Conservation (phyloP, 305 asterid genomes). For the Fraxinus latifolia region DNA sequence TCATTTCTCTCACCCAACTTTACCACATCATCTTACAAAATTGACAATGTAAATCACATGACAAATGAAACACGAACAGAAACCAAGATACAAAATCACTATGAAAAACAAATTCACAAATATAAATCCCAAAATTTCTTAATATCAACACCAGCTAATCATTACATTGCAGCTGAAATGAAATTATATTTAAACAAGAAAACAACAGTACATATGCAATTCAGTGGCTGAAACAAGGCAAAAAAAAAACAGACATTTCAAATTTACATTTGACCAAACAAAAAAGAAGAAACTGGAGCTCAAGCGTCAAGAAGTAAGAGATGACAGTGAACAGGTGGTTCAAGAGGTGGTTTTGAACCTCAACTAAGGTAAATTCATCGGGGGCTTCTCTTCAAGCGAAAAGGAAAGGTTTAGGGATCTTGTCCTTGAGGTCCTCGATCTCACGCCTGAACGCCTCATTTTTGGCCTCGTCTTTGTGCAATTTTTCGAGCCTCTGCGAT, state of each 20-base stretch:
- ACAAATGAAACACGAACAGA: not conserved
- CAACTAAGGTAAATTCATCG: too few relatives aligned
- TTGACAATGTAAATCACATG: not conserved
- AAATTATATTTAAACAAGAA: not conserved
- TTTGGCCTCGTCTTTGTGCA: slow-evolving; percentile 57
- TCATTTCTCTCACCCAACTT: not conserved
- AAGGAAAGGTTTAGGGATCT: slow-evolving; percentile 1
- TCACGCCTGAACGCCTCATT: slow-evolving; percentile 35
- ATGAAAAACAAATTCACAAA: not conserved
- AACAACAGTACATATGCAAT: not conserved
- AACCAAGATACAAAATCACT: not conserved
- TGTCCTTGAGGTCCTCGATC: too few relatives aligned
- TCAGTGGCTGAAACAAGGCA: not conserved
- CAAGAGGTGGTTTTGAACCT: too few relatives aligned
- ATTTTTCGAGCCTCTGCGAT: slow-evolving; percentile 59
- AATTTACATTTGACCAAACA: not conserved
- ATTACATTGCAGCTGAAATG: slow-evolving; percentile 7
- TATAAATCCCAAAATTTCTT: not conserved
- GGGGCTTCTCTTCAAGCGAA: too few relatives aligned
- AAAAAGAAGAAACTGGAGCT: slow-evolving; percentile 19
- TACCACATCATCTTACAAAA: not conserved
- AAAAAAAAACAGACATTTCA: not conserved
- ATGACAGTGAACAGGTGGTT: slow-evolving; percentile 6
- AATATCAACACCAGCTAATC: slow-evolving; percentile 2
- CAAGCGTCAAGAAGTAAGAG: slow-evolving; percentile 66